These are phyloP conservation scores for Syzygium aromaticum DNA, from an alignment of 345 rosid genomes.

Conservation along the genomic window DNA sequence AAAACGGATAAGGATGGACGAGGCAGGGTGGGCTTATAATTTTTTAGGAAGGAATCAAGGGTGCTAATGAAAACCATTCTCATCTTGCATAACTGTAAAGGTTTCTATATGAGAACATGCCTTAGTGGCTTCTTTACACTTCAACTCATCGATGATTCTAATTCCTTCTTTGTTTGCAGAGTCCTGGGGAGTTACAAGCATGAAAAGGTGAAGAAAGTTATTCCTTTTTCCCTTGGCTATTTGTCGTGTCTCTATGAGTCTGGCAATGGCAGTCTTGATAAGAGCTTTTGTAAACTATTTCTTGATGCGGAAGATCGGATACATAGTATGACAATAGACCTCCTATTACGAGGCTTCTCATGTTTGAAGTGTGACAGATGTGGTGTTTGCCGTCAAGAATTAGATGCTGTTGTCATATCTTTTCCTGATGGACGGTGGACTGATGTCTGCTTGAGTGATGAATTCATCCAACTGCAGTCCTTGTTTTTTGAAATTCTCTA, in stretches of 20 bases:
- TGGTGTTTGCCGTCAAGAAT: conserved; percentile 16
- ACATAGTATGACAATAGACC: conserved; percentile 26
- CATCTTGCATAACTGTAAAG: too few relatives aligned
- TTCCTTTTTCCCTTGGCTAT: conserved; percentile 70
- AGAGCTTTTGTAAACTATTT: conserved; percentile 47
- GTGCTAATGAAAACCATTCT: too few relatives aligned
- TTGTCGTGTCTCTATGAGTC: conserved; percentile 72
- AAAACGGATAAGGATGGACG: background rate
- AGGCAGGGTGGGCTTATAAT: background rate
- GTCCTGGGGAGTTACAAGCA: conserved; percentile 42
- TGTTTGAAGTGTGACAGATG: conserved; percentile 76
- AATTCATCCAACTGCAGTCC: conserved; percentile 35
- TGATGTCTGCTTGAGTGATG: conserved; percentile 22
- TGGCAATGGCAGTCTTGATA: conserved; percentile 22
- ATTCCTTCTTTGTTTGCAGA: conserved; percentile 33
- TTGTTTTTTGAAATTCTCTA: conserved; percentile 57
- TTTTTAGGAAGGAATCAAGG: background rate
- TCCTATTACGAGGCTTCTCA: conserved; percentile 57
- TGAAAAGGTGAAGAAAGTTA: conserved; percentile 47
- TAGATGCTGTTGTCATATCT: conserved; percentile 21
- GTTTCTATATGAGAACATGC: too few relatives aligned
- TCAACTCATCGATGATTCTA: background rate
- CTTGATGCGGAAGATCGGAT: conserved; percentile 28
- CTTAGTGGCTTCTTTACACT: background rate
- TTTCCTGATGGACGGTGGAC: conserved; percentile 18